phyloP scores from a whole-genome alignment of 2,329 filamentous ascomycete genomes.

The Metarhizium humberi region DNA sequence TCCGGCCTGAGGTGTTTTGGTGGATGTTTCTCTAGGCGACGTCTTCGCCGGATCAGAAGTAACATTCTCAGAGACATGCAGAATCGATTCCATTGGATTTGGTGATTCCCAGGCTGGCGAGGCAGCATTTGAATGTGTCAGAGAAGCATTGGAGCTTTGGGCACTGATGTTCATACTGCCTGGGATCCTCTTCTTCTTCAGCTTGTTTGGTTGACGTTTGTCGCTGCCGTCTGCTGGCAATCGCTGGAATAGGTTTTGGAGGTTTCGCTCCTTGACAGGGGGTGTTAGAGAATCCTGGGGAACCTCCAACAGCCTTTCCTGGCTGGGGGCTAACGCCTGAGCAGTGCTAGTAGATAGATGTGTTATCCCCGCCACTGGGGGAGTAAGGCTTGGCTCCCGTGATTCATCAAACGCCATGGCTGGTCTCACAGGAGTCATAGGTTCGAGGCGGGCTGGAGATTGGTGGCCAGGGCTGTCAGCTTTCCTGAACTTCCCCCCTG shows the following conservation, averaged over 20 bases:
- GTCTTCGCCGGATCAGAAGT: neutral
- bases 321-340: constrained; percentile 33
- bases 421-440: constrained; percentile 25
- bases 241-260: constrained; percentile 63
- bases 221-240: constrained; percentile 52
- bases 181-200: constrained; percentile 76
- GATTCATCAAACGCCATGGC: constrained; percentile 12
- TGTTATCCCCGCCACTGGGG: constrained; percentile 15
- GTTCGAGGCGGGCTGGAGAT: constrained; percentile 26
- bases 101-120: constrained; percentile 37
- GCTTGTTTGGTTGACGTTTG: constrained; percentile 74
- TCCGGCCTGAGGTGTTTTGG: neutral
- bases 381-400: constrained; percentile 15
- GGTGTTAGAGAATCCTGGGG: constrained; percentile 40
- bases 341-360: constrained; percentile 19
- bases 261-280: constrained; percentile 54
- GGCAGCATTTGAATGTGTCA: constrained; percentile 37
- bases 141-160: constrained; percentile 78
- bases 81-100: constrained; percentile 35
- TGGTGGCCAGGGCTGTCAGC: constrained; percentile 19
- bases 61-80: constrained; percentile 4
- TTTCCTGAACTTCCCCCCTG: constrained; percentile 55
- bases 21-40: neutral
- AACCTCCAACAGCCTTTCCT: constrained; percentile 36
- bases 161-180: constrained; percentile 76